Percentiles rank a stretch among this genome's conserved stretches.
Evolutionary conservation across 371 early-diverging fungal species (phyloP).

Genomic region (Entomophthora muscae): DNA sequence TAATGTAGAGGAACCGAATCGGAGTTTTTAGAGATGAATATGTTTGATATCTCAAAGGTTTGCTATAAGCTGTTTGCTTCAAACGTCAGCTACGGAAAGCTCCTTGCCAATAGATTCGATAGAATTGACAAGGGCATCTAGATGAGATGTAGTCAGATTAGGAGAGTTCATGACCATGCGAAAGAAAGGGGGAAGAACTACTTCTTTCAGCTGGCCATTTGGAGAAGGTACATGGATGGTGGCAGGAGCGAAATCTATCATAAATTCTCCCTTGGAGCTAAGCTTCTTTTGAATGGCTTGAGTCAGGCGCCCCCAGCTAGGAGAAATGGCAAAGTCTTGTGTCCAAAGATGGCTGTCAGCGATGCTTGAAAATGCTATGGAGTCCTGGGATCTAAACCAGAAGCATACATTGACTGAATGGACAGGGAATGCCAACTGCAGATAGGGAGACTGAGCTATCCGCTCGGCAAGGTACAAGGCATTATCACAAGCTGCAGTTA

Average conservation of each 20-base stretch:
- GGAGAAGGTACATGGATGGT: neutral
- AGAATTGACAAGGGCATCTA: neutral
- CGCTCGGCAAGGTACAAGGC: slow-evolving; percentile 21
- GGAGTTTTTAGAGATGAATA: too few relatives aligned
- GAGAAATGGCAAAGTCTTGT: neutral
- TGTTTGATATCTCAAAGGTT: too few relatives aligned
- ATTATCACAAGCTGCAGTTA: slow-evolving; percentile 25
- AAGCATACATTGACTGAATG: slow-evolving; percentile 41
- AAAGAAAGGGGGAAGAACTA: slow-evolving; percentile 1
- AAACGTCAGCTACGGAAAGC: too few relatives aligned
- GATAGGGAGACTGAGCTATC: slow-evolving; percentile 13
- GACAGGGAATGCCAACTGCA: slow-evolving; percentile 18
- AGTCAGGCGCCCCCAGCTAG: neutral
- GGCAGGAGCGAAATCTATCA: slow-evolving; percentile 1
- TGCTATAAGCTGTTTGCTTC: too few relatives aligned
- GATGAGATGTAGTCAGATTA: neutral
- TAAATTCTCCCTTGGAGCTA: neutral
- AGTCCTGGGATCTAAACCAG: slow-evolving; percentile 33
- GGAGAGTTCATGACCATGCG: slow-evolving; percentile 7
- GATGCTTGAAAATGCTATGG: neutral
- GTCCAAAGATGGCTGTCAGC: neutral
- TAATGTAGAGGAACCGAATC: too few relatives aligned
- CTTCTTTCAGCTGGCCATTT: neutral
- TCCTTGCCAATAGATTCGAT: neutral
- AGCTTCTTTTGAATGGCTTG: neutral